Evolutionary conservation across 495 filamentous ascomycete genomes (phyloP).

Genomic region (Neurospora tetrasperma): DNA sequence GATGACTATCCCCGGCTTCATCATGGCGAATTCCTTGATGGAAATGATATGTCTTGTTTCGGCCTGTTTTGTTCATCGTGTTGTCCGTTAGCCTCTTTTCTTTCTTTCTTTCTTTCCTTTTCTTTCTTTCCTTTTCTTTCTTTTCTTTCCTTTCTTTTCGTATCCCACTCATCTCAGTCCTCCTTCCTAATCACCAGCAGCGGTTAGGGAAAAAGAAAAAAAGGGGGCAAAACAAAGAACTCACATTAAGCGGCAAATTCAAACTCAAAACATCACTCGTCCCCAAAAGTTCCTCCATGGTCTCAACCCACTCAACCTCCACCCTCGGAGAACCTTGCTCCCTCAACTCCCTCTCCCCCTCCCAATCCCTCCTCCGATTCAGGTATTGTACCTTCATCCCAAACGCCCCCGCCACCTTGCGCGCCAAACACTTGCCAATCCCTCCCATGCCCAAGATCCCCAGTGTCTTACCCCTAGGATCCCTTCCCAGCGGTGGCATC

Average conservation of each 20-base stretch:
- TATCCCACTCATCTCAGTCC: background rate
- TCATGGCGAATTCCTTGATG: conserved; percentile 49
- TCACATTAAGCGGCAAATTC: conserved; percentile 67
- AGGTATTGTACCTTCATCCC: conserved; percentile 62
- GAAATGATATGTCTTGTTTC: conserved; percentile 59
- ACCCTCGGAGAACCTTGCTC: conserved; percentile 46
- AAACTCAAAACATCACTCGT: conserved; percentile 65
- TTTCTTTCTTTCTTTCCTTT: background rate
- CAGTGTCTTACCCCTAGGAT: conserved; percentile 61
- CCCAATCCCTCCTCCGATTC: conserved; percentile 42
- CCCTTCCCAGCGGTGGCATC: conserved; percentile 42
- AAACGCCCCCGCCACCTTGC: conserved; percentile 42
- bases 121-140: background rate
- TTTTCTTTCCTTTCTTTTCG: background rate
- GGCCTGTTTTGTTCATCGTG: conserved; percentile 29
- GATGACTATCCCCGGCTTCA: conserved; percentile 62
- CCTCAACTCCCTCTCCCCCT: conserved; percentile 45
- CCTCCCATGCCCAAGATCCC: conserved; percentile 86
- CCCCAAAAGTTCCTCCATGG: conserved; percentile 55
- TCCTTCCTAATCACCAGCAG: background rate
- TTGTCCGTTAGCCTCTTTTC: conserved; percentile 3
- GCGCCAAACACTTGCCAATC: conserved; percentile 49
- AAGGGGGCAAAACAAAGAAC: background rate
- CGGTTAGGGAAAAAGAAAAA: too few species aligned
- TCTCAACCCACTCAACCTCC: conserved; percentile 48